Evolutionary conservation across 2,329 filamentous ascomycete species (phyloP), one percentile per base, ranked within the genome.

Genomic region (Penicillium digitatum): DNA sequence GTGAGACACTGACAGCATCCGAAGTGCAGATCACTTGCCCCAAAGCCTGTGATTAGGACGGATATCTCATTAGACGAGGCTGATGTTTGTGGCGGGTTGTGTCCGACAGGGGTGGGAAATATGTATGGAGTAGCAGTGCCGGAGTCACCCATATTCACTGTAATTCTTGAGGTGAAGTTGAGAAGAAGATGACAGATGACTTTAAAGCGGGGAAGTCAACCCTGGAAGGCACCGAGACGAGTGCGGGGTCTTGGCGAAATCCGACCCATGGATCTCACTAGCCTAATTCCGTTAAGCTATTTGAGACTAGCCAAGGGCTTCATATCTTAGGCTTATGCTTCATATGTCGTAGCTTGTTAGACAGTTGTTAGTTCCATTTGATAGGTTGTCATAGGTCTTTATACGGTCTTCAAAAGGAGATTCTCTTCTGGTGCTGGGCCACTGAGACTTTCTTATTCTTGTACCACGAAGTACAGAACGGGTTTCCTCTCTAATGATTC

Each of bases 41-140:
- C 71, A 54, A 72, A 73, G 14, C 71, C 71, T 2, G 71, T 73
- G 43, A 73, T 62, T 24, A 73, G 61, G 18, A 73, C 68, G 16
- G 67, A 71, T 45, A 73, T 66, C 27, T 69, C 67, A 40, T 67
- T 65, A 14, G 57, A 44, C 12, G 60, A 58, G 27, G 56, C 50
- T 14, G 59, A 50, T 14, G 60, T 53, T 11, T 55, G 51, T 16
- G 61, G 52, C 9, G 62, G 51, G 24, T 53, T 57, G 27, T 56
- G 58, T 16, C 53, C 57, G 10, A 59, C 35, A 11, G 57, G 51
- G 27, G 61, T 58, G 48, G 62, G 45, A 46, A 54, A 52, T 32
- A 56, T 22, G 6, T 59, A 38, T 26, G 52, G 52, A n/a, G 52
- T 59, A 22, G 54, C 48, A 34, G 62, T 52, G 8, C 70, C 71